Evolutionary conservation across 148 eudicot genomes (phyloP).

Genomic region (Silene latifolia): DNA sequence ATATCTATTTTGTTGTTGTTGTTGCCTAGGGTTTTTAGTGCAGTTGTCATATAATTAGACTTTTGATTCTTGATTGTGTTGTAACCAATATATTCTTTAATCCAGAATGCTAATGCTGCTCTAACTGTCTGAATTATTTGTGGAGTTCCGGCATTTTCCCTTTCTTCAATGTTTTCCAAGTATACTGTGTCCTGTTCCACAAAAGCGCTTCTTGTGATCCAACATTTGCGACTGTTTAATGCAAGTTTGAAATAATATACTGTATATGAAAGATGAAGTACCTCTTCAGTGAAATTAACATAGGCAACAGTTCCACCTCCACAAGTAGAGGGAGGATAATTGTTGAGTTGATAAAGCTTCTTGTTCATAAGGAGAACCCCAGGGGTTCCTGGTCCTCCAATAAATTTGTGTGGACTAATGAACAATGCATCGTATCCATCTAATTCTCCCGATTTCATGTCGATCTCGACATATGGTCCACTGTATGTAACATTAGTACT

Average conservation of each 20-base stretch:
- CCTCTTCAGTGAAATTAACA: conserved; percentile 43
- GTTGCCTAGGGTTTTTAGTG: conserved; percentile 25
- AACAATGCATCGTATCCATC: conserved; percentile 52
- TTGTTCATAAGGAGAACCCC: conserved; percentile 46
- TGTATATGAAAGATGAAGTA: background rate
- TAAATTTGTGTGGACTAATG: conserved; percentile 46
- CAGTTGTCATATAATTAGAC: conserved; percentile 18
- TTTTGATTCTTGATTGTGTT: conserved; percentile 32
- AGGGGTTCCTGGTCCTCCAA: conserved; percentile 47
- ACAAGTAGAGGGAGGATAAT: conserved; percentile 38
- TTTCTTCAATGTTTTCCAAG: conserved; percentile 34
- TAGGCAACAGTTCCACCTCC: conserved; percentile 47
- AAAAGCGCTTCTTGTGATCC: too few species aligned
- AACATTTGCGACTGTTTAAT: too few species aligned
- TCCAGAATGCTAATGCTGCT: conserved; percentile 49
- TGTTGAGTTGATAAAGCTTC: conserved; percentile 33
- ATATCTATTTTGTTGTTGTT: conserved; percentile 25
- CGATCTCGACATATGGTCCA: conserved; percentile 42
- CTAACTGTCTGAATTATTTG: conserved; percentile 36
- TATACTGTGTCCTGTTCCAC: conserved; percentile 35
- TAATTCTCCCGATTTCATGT: conserved; percentile 44
- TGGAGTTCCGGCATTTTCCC: conserved; percentile 52
- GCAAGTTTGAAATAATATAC: too few species aligned
- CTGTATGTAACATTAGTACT: conserved; percentile 22
- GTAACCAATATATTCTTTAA: conserved; percentile 39